Evolutionary conservation across 2,329 filamentous ascomycete species (phyloP).

Genomic region (Ophiocordyceps robertsii): DNA sequence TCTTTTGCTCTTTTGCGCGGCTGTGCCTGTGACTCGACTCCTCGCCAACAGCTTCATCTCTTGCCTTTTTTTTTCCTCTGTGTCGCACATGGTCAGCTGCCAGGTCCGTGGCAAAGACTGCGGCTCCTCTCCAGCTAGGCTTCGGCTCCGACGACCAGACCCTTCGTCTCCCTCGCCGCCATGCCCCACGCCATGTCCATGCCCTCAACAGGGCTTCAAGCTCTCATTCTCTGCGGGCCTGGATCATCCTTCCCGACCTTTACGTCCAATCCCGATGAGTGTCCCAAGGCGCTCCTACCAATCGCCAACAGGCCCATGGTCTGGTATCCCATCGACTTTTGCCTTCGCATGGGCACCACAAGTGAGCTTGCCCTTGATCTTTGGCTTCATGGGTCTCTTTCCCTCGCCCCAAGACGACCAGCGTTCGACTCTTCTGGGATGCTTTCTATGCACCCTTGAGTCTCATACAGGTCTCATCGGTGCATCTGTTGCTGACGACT

Average conservation of each 20-base stretch:
- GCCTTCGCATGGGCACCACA: slow-evolving; percentile 67
- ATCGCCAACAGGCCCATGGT: slow-evolving; percentile 82
- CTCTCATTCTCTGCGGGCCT: slow-evolving; percentile 70
- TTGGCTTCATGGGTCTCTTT: neutral
- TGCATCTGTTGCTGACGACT: slow-evolving; percentile 8
- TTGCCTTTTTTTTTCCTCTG: too few relatives aligned
- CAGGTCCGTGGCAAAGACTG: neutral
- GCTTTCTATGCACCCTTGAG: neutral
- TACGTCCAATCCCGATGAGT: slow-evolving; percentile 65
- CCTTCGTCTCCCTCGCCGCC: neutral
- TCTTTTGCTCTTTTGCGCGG: too few relatives aligned
- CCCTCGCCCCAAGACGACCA: neutral
- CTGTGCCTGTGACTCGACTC: too few relatives aligned
- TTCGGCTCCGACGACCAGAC: neutral
- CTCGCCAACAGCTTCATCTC: too few relatives aligned
- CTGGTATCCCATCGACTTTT: slow-evolving; percentile 80
- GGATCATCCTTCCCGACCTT: slow-evolving; percentile 74
- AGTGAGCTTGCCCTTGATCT: slow-evolving; percentile 30
- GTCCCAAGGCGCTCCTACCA: slow-evolving; percentile 69
- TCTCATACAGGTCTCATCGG: neutral
- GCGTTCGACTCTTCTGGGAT: neutral
- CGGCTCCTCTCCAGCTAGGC: slow-evolving; percentile 2
- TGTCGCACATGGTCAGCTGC: too few relatives aligned
- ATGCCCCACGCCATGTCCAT: slow-evolving; percentile 69
- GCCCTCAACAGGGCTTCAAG: slow-evolving; percentile 67